Percentiles rank a stretch among this genome's conserved stretches.
These are phyloP conservation scores for Tolypocladium pustulatum DNA, from an alignment of 2,329 filamentous ascomycete species.

Conservation along the genomic window DNA sequence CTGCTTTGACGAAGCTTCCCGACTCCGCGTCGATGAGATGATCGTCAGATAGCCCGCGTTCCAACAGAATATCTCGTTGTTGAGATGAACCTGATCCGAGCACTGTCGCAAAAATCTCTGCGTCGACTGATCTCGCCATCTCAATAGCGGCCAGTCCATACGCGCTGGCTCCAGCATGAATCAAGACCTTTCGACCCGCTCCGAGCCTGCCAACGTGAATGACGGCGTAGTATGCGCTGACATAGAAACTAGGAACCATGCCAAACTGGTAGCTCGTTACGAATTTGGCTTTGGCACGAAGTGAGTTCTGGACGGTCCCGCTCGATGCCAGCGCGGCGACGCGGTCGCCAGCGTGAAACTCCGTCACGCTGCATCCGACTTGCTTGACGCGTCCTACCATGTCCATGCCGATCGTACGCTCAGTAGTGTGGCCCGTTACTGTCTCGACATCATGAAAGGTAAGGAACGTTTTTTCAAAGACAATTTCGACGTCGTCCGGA, in stretches of 20 bases:
- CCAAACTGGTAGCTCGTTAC: constrained; percentile 17
- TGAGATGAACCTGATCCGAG: constrained; percentile 12
- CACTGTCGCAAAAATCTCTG: constrained; percentile 32
- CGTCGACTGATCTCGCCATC: constrained; percentile 25
- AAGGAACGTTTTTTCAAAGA: constrained; percentile 24
- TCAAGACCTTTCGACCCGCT: constrained; percentile 23
- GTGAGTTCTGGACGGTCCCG: constrained; percentile 23
- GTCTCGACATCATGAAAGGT: constrained; percentile 25
- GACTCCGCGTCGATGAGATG: constrained; percentile 27
- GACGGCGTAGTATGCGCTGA: constrained; percentile 33
- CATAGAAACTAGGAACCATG: constrained; percentile 25
- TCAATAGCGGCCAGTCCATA: constrained; percentile 33
- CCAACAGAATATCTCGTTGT: constrained; percentile 26
- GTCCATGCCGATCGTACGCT: constrained; percentile 28
- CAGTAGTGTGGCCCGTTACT: constrained; percentile 18
- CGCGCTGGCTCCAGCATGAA: constrained; percentile 32
- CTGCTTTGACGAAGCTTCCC: constrained; percentile 19
- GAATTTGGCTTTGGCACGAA: constrained; percentile 23
- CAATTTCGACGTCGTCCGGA: constrained; percentile 27
- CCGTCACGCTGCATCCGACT: constrained; percentile 19
- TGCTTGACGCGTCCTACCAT: constrained; percentile 25
- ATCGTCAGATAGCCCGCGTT: constrained; percentile 20
- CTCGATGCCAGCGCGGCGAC: constrained; percentile 28
- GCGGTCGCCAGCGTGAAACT: constrained; percentile 24
- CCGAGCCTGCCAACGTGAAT: constrained; percentile 16